These are phyloP conservation scores for Xylariaceae sp. DNA, from an alignment of 2,329 filamentous ascomycete species.

Conservation along the genomic window DNA sequence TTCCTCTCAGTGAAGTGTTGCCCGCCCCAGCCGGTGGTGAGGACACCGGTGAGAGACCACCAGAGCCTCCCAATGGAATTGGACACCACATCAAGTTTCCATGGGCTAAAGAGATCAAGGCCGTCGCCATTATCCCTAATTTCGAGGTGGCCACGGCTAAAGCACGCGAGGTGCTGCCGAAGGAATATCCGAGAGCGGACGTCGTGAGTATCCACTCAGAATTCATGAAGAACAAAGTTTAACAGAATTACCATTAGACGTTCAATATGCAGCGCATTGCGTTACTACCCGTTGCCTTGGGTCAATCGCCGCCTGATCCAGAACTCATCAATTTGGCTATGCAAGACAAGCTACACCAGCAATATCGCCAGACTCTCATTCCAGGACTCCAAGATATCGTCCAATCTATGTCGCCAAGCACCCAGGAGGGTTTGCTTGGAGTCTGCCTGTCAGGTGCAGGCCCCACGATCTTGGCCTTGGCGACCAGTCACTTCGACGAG, in stretches of 20 bases:
- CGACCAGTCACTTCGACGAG: conserved; percentile 82
- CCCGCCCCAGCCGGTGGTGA: conserved; percentile 86
- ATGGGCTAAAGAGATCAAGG: conserved; percentile 94
- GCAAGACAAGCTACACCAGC: conserved; percentile 98
- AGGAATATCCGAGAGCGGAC: conserved; percentile 74
- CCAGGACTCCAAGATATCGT: conserved; percentile 90
- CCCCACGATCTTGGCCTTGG: conserved; percentile 89
- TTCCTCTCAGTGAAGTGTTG: conserved; percentile 89
- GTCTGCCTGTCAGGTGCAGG: conserved; percentile 95
- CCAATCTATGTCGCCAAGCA: conserved; percentile 82
- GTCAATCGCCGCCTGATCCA: conserved; percentile 84
- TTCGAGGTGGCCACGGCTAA: conserved; percentile 95
- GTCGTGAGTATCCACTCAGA: conserved; percentile 57
- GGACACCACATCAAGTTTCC: conserved; percentile 95
- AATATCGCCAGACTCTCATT: conserved; percentile 87
- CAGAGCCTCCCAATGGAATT: conserved; percentile 86
- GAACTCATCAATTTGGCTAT: conserved; percentile 96
- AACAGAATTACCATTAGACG: conserved; percentile 40
- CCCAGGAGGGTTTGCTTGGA: conserved; percentile 83
- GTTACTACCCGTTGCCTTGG: conserved; percentile 83
- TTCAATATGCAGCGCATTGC: conserved; percentile 96
- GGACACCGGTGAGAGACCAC: conserved; percentile 83
- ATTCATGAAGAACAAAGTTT: not conserved
- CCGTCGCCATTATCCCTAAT: conserved; percentile 90
- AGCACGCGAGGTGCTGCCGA: conserved; percentile 80